Evolutionary conservation across 106 monocot species (phyloP), one percentile per base, ranked within the genome.

Genomic region (Alisma plantagoaquatica): DNA sequence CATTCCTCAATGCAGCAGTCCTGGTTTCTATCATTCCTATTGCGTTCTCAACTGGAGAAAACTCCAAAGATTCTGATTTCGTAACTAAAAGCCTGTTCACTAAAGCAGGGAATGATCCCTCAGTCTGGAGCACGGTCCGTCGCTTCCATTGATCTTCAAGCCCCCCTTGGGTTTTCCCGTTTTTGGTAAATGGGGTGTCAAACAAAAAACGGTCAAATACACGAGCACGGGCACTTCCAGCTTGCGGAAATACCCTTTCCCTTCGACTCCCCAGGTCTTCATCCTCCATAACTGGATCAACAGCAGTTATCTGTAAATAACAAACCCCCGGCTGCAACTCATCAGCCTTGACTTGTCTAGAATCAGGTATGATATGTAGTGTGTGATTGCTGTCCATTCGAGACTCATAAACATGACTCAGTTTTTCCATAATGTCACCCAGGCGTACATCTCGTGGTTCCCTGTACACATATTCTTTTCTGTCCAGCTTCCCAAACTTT

Each of bases 11-110:
- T 26, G 98, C 98, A 53, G 90, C 85, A 12, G 98, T 99, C 47
- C 98, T 57, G 29, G 98, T 99, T 62, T 99, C 98, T 27, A 99
- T 90, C 98, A 99, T 99, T 59, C 98, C 98, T 48, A 99, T 90
- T 4, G 98, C 98, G 59, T 99, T 99, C 55, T 98, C 98, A 44
- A 99, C 98, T 6, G 98, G 98, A 28, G 98, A 90, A 54, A 99
- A 99, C 65, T 99, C 98, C 52, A 86, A 42, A 0, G 90, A 90
- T 53, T 91, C 98, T 2, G 90, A 90, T 46, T 99, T 79, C 32
- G 69, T 69, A 19, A 99, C 98, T 59, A 79, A 61, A 11, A 99
- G 82, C 20, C 98, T 64, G 69, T 90, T 91, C 51, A 90, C 90
- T 46, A 99, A 63, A 58, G 98, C 89, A 46, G 98, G 90, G 65